Evolutionary conservation across 1,284 basidiomycete genomes (phyloP).

Genomic region (Ustilago vetiveriae): DNA sequence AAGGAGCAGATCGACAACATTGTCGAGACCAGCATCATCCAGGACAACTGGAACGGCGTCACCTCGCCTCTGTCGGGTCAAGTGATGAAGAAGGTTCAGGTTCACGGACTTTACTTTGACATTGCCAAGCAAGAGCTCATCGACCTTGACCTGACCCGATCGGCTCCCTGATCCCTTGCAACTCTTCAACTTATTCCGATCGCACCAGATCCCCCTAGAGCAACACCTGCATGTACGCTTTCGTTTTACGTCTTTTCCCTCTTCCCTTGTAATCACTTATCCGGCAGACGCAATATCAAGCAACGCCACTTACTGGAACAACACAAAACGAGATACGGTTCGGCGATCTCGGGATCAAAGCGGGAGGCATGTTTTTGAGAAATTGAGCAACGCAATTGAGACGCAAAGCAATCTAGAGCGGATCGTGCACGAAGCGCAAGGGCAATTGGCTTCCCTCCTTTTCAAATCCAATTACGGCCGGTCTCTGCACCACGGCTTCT

Average conservation of each 20-base stretch:
- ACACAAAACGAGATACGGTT: no score
- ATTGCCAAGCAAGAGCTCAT: constrained; percentile 53
- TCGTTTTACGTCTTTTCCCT: not conserved
- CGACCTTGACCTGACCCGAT: constrained; percentile 32
- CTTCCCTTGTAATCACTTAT: not conserved
- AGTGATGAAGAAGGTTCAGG: constrained; percentile 59
- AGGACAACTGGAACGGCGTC: constrained; percentile 78
- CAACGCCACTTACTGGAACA: no score
- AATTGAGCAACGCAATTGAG: not conserved
- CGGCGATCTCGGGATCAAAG: no score
- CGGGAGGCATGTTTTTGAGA: no score
- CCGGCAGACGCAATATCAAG: constrained; percentile 10
- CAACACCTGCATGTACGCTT: constrained; percentile 7
- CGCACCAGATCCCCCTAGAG: constrained; percentile 6
- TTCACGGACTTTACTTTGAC: constrained; percentile 61
- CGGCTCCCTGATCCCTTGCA: constrained; percentile 11
- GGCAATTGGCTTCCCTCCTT: constrained; percentile 48
- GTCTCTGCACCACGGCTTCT: constrained; percentile 47
- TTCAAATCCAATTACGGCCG: constrained; percentile 40
- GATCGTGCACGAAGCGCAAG: constrained; percentile 29
- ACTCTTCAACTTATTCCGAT: not conserved
- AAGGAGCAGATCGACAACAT: constrained; percentile 79
- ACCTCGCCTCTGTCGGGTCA: constrained; percentile 65
- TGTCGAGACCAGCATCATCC: constrained; percentile 74
- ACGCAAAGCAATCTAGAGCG: constrained; percentile 9